Evolutionary conservation across 306 rosid genomes (phyloP), one percentile per base, ranked within the genome.

Genomic region (Vachellia pachyceras): DNA sequence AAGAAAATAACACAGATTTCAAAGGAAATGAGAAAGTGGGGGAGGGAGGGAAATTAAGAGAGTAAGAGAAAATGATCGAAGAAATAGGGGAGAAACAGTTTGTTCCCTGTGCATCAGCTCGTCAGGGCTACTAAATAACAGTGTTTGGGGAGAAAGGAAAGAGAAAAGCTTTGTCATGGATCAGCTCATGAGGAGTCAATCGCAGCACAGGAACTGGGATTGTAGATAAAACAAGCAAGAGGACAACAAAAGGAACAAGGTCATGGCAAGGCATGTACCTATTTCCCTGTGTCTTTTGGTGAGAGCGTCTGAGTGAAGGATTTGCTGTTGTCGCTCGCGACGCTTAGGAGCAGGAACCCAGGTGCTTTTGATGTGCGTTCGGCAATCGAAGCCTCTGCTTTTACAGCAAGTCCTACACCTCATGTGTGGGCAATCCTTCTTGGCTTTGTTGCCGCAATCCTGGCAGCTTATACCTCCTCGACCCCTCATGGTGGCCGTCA

Each of bases 391-490:
- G 36, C 97, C 97, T 20, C 97, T 91, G 89, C 91, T 92, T 68
- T 90, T 92, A 63, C 97, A 92, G 72, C 97, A 92, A 33, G 94
- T 92, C 68, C 97, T 80, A 73, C 97, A 92, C 82, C 97, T 66
- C 89, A 85, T 83, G 81, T 92, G 94, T 41, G 69, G 65, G 79
- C 97, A 92, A 25, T 92, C 92, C 73, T 90, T 92, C 85, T 92
- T 92, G 0, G 97, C 94, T 70, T 92, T 94, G 86, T 92, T 92
- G n/a, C 97, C 97, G 10, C 97, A 92, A 61, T 92, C 97, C 61
- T 90, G 94, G 75, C 97, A 92, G 72, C 90, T 90, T 46, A 89
- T 77, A 14, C 91, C 90, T 12, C 80, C 73, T 4, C 81, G 15
- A 5, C 82, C 79, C 0, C 79, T 82, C 4, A 29, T 29, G 33